A percentile compares a stretch with the other conserved stretches of the same genome.
These are phyloP conservation scores for Stereum hirsutum DNA, from an alignment of 1,284 basidiomycete species.

Conservation along the genomic window DNA sequence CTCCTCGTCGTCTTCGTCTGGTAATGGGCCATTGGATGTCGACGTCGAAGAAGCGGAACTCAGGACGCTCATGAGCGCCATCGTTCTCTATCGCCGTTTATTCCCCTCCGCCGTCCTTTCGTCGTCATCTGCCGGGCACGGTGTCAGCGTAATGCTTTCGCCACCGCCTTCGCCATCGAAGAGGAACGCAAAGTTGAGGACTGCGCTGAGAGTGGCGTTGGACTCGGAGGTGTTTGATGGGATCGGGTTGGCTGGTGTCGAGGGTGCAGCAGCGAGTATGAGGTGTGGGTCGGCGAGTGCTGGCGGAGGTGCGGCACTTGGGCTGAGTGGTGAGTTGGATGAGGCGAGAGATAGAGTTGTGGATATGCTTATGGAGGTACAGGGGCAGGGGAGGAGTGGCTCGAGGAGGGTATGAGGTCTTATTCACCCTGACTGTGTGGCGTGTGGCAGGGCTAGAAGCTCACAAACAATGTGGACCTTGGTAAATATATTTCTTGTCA, in stretches of 20 bases:
- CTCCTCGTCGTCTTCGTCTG: slow-evolving; percentile 3
- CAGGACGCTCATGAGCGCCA: slow-evolving; percentile 40
- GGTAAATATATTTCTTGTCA: too few relatives aligned
- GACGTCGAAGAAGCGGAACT: slow-evolving; percentile 29
- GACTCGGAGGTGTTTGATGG: slow-evolving; percentile 53
- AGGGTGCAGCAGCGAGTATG: too few relatives aligned
- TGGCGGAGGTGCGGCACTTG: not conserved
- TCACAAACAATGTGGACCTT: too few relatives aligned
- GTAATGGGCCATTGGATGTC: slow-evolving; percentile 16
- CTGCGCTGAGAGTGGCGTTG: slow-evolving; percentile 38
- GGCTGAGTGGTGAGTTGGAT: slow-evolving; percentile 32
- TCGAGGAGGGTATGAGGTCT: too few relatives aligned
- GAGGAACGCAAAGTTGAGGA: slow-evolving; percentile 28
- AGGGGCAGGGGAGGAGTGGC: slow-evolving; percentile 25
- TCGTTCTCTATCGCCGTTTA: slow-evolving; percentile 46
- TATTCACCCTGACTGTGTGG: too few relatives aligned
- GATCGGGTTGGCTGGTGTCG: too few relatives aligned
- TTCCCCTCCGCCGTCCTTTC: slow-evolving; percentile 36
- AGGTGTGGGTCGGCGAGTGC: not conserved
- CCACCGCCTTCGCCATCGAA: slow-evolving; percentile 48
- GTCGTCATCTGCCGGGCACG: slow-evolving; percentile 20
- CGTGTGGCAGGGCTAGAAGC: too few relatives aligned
- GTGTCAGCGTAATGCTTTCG: slow-evolving; percentile 28
- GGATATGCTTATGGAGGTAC: slow-evolving; percentile 50
- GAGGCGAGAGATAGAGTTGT: slow-evolving; percentile 62